These are phyloP conservation scores for Colletotrichum trifolii DNA, from an alignment of 2,329 filamentous ascomycete species.

Conservation along the genomic window DNA sequence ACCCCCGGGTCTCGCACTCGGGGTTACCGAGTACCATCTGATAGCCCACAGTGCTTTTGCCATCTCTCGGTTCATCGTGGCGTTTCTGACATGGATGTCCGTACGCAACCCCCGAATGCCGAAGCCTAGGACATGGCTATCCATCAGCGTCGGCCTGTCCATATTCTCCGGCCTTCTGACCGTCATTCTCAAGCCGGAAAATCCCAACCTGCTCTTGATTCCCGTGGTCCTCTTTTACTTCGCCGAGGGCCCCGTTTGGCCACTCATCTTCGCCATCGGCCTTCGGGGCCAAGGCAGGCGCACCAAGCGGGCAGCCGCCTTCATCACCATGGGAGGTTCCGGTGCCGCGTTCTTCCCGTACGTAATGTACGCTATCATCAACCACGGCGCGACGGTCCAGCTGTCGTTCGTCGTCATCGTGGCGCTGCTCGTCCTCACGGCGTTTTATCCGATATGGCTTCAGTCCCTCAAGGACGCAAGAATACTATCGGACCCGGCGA, in stretches of 20 bases:
- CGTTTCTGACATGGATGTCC: slow-evolving; percentile 69
- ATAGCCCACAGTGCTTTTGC: slow-evolving; percentile 80
- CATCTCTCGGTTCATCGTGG: slow-evolving; percentile 76
- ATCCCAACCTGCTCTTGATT: slow-evolving; percentile 63
- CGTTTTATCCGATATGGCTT: slow-evolving; percentile 62
- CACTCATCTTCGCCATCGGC: slow-evolving; percentile 82
- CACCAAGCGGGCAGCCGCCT: slow-evolving; percentile 82
- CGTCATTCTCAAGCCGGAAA: slow-evolving; percentile 55
- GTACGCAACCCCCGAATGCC: slow-evolving; percentile 62
- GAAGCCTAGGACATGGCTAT: slow-evolving; percentile 76
- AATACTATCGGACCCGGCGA: slow-evolving; percentile 53
- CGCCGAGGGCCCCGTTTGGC: slow-evolving; percentile 85
- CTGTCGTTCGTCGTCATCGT: slow-evolving; percentile 74
- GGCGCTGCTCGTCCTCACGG: slow-evolving; percentile 57
- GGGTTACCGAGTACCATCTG: slow-evolving; percentile 74
- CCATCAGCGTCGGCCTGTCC: slow-evolving; percentile 69
- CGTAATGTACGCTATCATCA: slow-evolving; percentile 75
- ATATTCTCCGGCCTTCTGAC: slow-evolving; percentile 65
- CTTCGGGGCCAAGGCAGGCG: slow-evolving; percentile 83
- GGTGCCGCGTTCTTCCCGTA: slow-evolving; percentile 82
- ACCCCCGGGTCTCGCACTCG: slow-evolving; percentile 60
- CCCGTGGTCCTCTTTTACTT: slow-evolving; percentile 79
- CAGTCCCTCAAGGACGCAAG: slow-evolving; percentile 58
- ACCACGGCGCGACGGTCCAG: slow-evolving; percentile 68
- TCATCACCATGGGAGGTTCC: slow-evolving; percentile 79